Base-by-base conservation (phyloP, 257 asterid species). In the Ballota nigra region DNA sequence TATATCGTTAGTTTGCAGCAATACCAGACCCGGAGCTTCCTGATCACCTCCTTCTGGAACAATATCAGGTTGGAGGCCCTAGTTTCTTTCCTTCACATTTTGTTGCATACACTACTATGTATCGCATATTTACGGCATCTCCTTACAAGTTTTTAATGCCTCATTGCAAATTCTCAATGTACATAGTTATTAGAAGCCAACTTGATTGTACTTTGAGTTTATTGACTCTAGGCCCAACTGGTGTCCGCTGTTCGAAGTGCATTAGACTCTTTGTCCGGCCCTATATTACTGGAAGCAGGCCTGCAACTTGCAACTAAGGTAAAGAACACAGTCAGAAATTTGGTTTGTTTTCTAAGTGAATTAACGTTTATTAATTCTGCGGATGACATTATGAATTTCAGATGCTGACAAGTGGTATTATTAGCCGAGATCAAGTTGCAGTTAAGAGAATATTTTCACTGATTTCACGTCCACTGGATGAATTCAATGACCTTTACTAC, bases 201-300 rank as follows among this genome's bases (percentile, higher is more conserved):
- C 70, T 72, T 41, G 57, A 52, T 62, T 22, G 34, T 51, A 26
- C 58, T 76, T 12, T 67, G 38, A 76, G 59, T 36, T 40, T 61
- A 51, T 43, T 45, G 66, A 45, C 75, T 58, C 75, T 70, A 95
- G 99, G 99, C 99, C 71, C 99, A 95, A 78, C 77, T 95, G 71
- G 89, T 92, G 33, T 95, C 98, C 1, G 99, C 99, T 59, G 96
- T 92, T 80, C 93, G 99, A 81, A 92, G 98, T 83, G 91, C 98
- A 68, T 77, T 95, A 88, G 96, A 89, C 83, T 74, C 93, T 4
- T 78, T 77, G 43, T 83, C 98, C 8, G 92, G 91, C 67, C 99
- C 99, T 66, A 81, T 84, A 84, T 83, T 95, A 73, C 84, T 95
- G 78, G 99, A 95, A 87, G 93, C 96, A 38, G 98, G 99, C 66